These are phyloP conservation scores for Yueomyces sp. DNA, from an alignment of 805 yeast species.

Conservation along the genomic window DNA sequence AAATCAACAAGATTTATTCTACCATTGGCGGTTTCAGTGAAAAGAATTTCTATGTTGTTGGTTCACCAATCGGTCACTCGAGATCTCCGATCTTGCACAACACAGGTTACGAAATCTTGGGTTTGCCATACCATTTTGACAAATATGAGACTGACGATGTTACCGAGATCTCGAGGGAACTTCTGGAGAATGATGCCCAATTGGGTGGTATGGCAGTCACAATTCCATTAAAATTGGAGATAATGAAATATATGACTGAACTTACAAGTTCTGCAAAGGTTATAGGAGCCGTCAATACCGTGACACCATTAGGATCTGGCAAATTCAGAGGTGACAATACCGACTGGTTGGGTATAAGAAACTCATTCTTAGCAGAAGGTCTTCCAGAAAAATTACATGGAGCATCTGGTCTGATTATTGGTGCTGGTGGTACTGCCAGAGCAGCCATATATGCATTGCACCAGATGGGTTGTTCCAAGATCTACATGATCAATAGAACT, in stretches of 20 bases:
- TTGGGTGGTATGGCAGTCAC: constrained; percentile 96
- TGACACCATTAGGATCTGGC: constrained; percentile 39
- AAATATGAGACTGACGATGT: constrained; percentile 58
- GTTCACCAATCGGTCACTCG: constrained; percentile 74
- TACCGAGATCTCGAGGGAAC: constrained; percentile 35
- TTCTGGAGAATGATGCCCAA: constrained; percentile 30
- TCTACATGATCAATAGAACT: constrained; percentile 76
- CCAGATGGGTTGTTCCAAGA: constrained; percentile 60
- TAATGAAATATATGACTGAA: constrained; percentile 51
- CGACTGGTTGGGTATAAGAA: constrained; percentile 82
- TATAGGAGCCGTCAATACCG: constrained; percentile 94
- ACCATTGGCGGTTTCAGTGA: constrained; percentile 49
- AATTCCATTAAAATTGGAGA: constrained; percentile 79
- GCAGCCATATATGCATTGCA: constrained; percentile 86
- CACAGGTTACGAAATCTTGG: constrained; percentile 59
- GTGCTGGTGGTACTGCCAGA: constrained; percentile 96
- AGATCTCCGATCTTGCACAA: constrained; percentile 82
- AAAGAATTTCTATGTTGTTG: constrained; percentile 60
- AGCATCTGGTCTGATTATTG: constrained; percentile 65
- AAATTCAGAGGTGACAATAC: constrained; percentile 76
- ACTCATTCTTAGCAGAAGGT: constrained; percentile 53
- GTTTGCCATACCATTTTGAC: constrained; percentile 62
- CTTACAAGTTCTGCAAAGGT: constrained; percentile 60
- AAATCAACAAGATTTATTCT: constrained; percentile 44
- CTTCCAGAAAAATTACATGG: constrained; percentile 31